A percentile compares a stretch with the other conserved stretches of the same genome.
These are phyloP conservation scores for Panicum hallii DNA, from an alignment of 202 grass and related monocot species.

Conservation along the genomic window DNA sequence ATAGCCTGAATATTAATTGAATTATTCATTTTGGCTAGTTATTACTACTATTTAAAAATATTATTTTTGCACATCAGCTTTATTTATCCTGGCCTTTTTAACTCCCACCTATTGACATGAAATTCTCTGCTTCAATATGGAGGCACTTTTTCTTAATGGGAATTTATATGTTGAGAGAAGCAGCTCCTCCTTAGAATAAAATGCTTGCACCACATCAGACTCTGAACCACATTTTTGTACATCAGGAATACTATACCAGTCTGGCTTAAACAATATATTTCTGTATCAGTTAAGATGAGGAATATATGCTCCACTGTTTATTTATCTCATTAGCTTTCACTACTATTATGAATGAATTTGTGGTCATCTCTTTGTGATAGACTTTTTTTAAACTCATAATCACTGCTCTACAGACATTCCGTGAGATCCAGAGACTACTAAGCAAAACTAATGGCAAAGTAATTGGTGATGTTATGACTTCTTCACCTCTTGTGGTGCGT, in stretches of 20 bases:
- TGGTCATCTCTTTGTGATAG: background rate
- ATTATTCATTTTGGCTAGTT: conserved; percentile 8
- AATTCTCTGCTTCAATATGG: conserved; percentile 4
- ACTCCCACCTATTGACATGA: background rate
- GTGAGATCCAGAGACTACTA: conserved; percentile 85
- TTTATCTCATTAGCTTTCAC: conserved; percentile 20
- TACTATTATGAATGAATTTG: background rate
- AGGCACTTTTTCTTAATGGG: background rate
- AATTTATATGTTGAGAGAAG: conserved; percentile 8
- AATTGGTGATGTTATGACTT: conserved; percentile 88
- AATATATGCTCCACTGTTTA: background rate
- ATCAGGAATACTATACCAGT: background rate
- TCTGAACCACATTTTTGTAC: conserved; percentile 1
- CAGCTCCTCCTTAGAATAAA: background rate
- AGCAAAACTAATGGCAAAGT: conserved; percentile 90
- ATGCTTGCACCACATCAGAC: background rate
- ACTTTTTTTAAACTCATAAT: conserved; percentile 6
- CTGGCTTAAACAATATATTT: background rate
- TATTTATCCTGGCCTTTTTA: background rate
- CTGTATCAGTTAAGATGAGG: background rate
- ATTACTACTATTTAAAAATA: background rate
- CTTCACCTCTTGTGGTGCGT: conserved; percentile 75
- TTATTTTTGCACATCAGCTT: background rate
- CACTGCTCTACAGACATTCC: conserved; percentile 67
- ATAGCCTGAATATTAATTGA: background rate